phyloP scores from a whole-genome alignment of 306 rosid species.

The Cucumis sativus region Cucumber_9930_V3 NC_026659.2:1326501-1327000 shows the following conservation, averaged over 20 bases:
- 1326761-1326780: slow-evolving; percentile 82
- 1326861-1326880: slow-evolving; percentile 60
- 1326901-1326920: neutral
- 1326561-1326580: neutral
- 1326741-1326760: slow-evolving; percentile 36
- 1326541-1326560: neutral
- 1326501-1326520: neutral
- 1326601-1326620: slow-evolving; percentile 1
- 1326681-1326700: slow-evolving; percentile 12
- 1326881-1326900: slow-evolving; percentile 48
- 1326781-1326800: slow-evolving; percentile 69
- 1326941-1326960: neutral
- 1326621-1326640: slow-evolving; percentile 11
- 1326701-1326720: slow-evolving; percentile 14
- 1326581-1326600: slow-evolving; percentile 17
- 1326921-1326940: neutral
- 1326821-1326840: slow-evolving; percentile 74
- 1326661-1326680: slow-evolving; percentile 11
- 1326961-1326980: neutral
- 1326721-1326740: slow-evolving; percentile 5
- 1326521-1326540: neutral
- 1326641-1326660: neutral
- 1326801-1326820: slow-evolving; percentile 63
- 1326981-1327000: neutral
- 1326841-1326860: slow-evolving; percentile 64